Percentiles rank a stretch among this genome's conserved stretches.
Evolutionary conservation across 768 basidiomycete species (phyloP).

Genomic region (Tricholoma sp.): DNA sequence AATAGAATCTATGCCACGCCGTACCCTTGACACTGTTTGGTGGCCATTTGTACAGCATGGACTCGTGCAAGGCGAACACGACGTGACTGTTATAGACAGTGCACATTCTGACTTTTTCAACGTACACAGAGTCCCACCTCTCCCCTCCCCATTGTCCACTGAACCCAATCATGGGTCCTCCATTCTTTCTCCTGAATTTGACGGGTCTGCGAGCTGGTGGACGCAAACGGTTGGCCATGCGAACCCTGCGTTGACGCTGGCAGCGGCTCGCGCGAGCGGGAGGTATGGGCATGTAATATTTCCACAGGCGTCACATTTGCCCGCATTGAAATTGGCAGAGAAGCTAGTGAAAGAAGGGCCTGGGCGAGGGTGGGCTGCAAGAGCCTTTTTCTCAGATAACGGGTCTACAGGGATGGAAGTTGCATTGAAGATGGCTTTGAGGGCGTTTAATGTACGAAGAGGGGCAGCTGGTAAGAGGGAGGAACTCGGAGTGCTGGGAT

Average conservation of each 20-base stretch:
- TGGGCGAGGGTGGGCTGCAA: conserved; percentile 85
- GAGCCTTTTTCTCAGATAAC: conserved; percentile 92
- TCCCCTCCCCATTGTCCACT: too few relatives aligned
- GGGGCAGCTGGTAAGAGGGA: conserved; percentile 29
- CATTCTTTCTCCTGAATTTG: conserved; percentile 57
- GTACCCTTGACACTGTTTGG: conserved; percentile 81
- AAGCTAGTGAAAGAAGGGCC: conserved; percentile 69
- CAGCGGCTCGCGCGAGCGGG: conserved; percentile 86
- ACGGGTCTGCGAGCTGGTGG: conserved; percentile 98
- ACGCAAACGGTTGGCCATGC: conserved; percentile 90
- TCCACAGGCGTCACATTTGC: conserved; percentile 80
- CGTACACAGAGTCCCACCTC: conserved; percentile 41
- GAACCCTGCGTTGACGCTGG: conserved; percentile 68
- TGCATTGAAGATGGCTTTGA: conserved; percentile 94
- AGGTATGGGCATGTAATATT: conserved; percentile 98
- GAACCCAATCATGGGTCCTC: neutral
- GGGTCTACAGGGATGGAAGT: conserved; percentile 97
- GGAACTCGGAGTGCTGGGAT: conserved; percentile 70
- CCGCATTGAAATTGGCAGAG: conserved; percentile 82
- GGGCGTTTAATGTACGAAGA: conserved; percentile 45
- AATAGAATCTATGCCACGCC: conserved; percentile 71
- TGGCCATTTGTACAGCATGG: conserved; percentile 98
- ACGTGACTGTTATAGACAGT: conserved; percentile 90
- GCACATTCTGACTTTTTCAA: conserved; percentile 86
- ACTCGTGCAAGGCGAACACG: conserved; percentile 54